Evolutionary conservation across 2,329 filamentous ascomycete genomes (phyloP), one percentile per base, ranked within the genome.

Genomic region (Trichothecium roseum): DNA sequence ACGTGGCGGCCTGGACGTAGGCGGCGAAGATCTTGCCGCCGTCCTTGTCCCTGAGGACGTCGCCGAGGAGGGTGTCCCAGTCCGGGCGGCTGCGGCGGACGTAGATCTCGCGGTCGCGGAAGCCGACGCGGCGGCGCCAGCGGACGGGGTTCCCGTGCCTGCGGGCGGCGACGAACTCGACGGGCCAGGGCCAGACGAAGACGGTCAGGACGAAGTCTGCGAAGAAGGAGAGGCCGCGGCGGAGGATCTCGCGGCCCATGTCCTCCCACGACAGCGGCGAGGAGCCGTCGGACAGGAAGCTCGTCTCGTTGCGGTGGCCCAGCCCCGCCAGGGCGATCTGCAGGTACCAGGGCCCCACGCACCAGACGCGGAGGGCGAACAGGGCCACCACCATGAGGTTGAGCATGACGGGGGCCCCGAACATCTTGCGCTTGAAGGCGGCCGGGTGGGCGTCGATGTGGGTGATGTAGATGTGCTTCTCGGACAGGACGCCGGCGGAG

Each of bases 351-450:
- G 84, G 84, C 10, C 73, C 45, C 45, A 85, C 79, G 55, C 67
- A 63, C 55, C 73, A 84, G 41, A 81, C 63, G 43, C 88, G 81
- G 64, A 77, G 77, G 39, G 68, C 46, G 46, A 94, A 76, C 22
- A 84, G 57, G 3, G 67, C 50, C 8, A 68, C 63, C 38, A 95
- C 77, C 45, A 64, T 59, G 24, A 81, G 38, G 57, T 95, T 95
- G 60, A 94, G 76, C 14, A 78, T 56, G 14, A 86, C 68, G 13
- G 88, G 86, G 1, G 94, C 78, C 32, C 77, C 49, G 59, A 94
- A 95, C 49, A 93, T 81, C 50, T 84, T 82, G 54, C 74, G 74
- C 62, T 95, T 95, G 60, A 88, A 76, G 18, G 69, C 66, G 15
- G 61, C 58, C 0, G 79, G 77, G 42, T 81, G 78, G 40, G 60